phyloP scores from a whole-genome alignment of 768 basidiomycete genomes.

The Boletellus emodensis region DNA sequence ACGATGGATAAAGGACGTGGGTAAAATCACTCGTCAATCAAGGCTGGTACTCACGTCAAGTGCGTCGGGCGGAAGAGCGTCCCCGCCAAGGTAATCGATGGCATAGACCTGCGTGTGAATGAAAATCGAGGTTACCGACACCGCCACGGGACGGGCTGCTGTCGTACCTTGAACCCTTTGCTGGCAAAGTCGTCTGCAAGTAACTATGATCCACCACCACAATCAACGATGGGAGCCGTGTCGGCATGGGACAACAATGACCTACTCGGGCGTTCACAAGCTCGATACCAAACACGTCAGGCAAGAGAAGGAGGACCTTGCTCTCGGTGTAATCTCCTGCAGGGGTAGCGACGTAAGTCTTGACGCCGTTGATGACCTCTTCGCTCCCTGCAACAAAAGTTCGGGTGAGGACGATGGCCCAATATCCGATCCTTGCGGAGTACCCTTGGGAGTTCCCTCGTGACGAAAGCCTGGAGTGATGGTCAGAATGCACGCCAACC shows the following conservation, averaged over 20 bases:
- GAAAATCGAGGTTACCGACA: too few species aligned
- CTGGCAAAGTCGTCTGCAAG: constrained; percentile 42
- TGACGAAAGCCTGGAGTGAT: constrained; percentile 40
- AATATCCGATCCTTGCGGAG: not conserved
- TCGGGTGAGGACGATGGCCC: not conserved
- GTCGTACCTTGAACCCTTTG: constrained; percentile 35
- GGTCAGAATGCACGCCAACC: not conserved
- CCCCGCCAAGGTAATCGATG: constrained; percentile 30
- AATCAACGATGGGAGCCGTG: not conserved
- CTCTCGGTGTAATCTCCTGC: constrained; percentile 46
- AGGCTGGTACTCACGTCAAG: constrained; percentile 2
- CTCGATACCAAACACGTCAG: constrained; percentile 51
- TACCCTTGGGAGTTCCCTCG: constrained; percentile 34
- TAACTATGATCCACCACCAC: constrained; percentile 24
- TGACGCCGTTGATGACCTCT: constrained; percentile 45
- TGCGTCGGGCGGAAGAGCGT: constrained; percentile 20
- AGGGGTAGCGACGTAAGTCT: constrained; percentile 53
- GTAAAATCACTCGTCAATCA: not conserved
- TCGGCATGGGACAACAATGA: not conserved
- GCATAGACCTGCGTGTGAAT: constrained; percentile 10
- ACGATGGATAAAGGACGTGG: too few species aligned
- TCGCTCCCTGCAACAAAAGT: constrained; percentile 35
- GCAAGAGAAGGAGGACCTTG: constrained; percentile 52
- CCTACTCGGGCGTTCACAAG: constrained; percentile 44
- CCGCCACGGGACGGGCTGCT: too few species aligned